These are phyloP conservation scores for Globisporangium irregulare DNA, from an alignment of 352 stramenopile species.

Conservation along the genomic window DNA sequence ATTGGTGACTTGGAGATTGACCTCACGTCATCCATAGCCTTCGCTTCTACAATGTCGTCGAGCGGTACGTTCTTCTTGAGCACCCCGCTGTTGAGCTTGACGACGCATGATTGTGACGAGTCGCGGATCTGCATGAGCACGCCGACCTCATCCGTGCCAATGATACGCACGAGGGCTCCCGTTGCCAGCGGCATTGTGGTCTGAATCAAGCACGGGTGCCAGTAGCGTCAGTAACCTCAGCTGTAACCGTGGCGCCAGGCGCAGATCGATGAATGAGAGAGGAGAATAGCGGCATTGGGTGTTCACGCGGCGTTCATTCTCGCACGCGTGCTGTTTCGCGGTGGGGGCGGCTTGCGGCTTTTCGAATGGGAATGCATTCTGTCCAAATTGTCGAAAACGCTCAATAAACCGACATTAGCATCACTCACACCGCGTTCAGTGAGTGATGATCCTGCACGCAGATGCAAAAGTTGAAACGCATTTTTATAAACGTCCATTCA, in stretches of 20 bases:
- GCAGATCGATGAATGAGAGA: background rate
- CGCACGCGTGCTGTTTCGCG: background rate
- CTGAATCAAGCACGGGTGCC: background rate
- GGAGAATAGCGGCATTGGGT: background rate
- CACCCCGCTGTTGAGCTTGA: constrained; percentile 62
- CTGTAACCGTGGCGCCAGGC: background rate
- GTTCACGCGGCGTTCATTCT: background rate
- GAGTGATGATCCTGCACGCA: no score
- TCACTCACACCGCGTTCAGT: no score
- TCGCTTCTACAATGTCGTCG: constrained; percentile 50
- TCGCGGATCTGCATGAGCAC: constrained; percentile 65
- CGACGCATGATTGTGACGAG: constrained; percentile 56
- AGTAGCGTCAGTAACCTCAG: no score
- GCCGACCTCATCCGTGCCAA: constrained; percentile 48
- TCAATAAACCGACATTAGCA: no score
- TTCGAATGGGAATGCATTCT: background rate
- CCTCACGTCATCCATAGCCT: constrained; percentile 34
- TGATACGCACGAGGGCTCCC: constrained; percentile 53
- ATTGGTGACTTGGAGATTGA: constrained; percentile 42
- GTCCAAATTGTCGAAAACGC: no score
- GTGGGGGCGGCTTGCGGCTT: background rate
- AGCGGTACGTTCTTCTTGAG: constrained; percentile 71
- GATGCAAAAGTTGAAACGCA: no score
- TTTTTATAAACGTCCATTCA: no score
- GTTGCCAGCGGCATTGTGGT: constrained; percentile 43